Evolutionary conservation across 441 rosid genomes (phyloP), one percentile per base, ranked within the genome.

Genomic region (Bruguiera hainesii): DNA sequence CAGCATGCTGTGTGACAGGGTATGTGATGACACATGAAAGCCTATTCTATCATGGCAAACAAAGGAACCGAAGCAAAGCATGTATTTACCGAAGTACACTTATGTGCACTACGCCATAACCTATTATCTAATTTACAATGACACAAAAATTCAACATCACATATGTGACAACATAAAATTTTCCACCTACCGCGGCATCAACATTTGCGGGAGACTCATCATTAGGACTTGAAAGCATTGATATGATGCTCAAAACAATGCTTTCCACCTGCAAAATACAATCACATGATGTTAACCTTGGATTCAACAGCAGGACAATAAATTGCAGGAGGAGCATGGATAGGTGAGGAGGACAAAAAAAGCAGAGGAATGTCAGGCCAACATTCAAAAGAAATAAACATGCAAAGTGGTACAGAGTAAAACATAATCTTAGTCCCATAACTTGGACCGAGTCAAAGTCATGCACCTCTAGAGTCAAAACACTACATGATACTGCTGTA

Each of bases 131-230:
- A 51, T 51, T n/a, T 21, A 51, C 11, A n/a, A 51, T 51, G 23
- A n/a, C 23, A 51, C 8, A 21, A 51, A 15, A 51, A 18, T 21
- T 18, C 56, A 51, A n/a, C 4, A 11, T n/a, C 56, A n/a, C 0
- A 37, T 33, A n/a, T 4, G n/a, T 33, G 28, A 42, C n/a, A 49
- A 64, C 21, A 30, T 11, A 18, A 58, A 59, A 10, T 6, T 49
- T 0, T 28, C 35, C 26, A 84, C 89, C 70, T 76, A 89, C 96
- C 35, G 97, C 97, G 60, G 97, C 98, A 73, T 93, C 98, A 65
- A 91, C 88, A 59, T 90, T 90, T 5, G 96, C 94, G 0, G 97
- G 97, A 67, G 97, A 93, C 79, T 90, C 97, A 1, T 93, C 96
- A 18, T 93, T 93, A 13, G 97, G 98, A 70, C 90, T 70, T 7